Evolutionary conservation across 805 yeast species (phyloP).

Genomic region (Candida tammaniensis): DNA sequence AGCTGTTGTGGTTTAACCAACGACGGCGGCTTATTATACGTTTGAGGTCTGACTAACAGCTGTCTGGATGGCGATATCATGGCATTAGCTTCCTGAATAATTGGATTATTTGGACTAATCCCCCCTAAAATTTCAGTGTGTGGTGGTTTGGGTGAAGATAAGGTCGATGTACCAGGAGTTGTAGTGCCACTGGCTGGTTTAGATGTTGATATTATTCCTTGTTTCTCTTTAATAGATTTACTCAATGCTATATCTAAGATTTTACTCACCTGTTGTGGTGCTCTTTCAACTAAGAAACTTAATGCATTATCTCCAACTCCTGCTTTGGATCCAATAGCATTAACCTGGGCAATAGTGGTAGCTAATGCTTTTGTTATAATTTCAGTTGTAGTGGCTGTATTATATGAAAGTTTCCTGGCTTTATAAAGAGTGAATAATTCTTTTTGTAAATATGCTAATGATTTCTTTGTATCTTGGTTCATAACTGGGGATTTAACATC

Average conservation of each 20-base stretch:
- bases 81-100: constrained; percentile 8
- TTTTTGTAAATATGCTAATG: constrained; percentile 80
- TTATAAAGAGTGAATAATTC: constrained; percentile 79
- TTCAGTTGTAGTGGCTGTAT: constrained; percentile 78
- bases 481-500: constrained; percentile 24
- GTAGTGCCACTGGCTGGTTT: constrained; percentile 17
- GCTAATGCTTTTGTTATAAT: constrained; percentile 89
- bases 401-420: constrained; percentile 65
- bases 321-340: constrained; percentile 81
- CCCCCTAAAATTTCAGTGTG: constrained; percentile 5
- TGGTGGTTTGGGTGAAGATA: constrained; percentile 12
- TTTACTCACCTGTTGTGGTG: constrained; percentile 76
- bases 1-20: constrained; percentile 32
- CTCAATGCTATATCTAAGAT: constrained; percentile 78
- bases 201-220: constrained; percentile 22
- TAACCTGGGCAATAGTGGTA: constrained; percentile 86
- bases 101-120: background rate
- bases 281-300: constrained; percentile 73
- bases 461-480: constrained; percentile 63
- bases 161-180: constrained; percentile 20
- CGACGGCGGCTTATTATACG: constrained; percentile 3
- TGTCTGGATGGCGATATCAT: background rate
- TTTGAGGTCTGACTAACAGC: constrained; percentile 5
- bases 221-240: constrained; percentile 60
- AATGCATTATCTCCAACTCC: constrained; percentile 79